Conservation (phyloP, 73 alveolate species). For the Tetrahymena malaccensis region DNA sequence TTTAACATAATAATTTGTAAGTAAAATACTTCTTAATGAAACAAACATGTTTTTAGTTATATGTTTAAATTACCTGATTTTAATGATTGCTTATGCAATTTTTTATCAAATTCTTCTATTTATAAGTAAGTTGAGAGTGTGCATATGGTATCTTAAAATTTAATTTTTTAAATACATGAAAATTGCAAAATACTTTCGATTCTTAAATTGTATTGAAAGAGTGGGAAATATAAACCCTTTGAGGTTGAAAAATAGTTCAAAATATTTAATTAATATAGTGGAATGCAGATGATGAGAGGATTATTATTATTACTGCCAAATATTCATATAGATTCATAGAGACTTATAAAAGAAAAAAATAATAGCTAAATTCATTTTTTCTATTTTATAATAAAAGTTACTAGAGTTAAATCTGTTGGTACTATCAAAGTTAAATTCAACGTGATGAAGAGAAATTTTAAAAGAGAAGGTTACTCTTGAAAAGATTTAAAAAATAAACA, state of each 20-base stretch:
- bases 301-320: neutral
- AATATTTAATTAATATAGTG: neutral
- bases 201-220: neutral
- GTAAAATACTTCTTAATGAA: neutral
- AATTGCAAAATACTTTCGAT: neutral
- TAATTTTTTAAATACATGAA: neutral
- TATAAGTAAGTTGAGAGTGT: neutral
- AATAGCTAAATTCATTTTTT: neutral
- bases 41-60: neutral
- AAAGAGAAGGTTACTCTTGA: slow-evolving; percentile 33
- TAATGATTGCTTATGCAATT: neutral
- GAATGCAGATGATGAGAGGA: neutral
- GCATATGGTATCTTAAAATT: neutral
- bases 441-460: slow-evolving; percentile 28
- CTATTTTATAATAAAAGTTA: neutral
- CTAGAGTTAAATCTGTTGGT: slow-evolving; percentile 40
- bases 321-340: neutral
- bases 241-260: neutral
- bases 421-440: slow-evolving; percentile 36
- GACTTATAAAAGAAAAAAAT: neutral
- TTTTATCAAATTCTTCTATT: neutral
- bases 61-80: neutral
- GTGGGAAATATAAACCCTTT: neutral
- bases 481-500: neutral
- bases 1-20: neutral